phyloP scores from a whole-genome alignment of 352 stramenopile genomes.

The Thalassiosira mediterranea region DNA sequence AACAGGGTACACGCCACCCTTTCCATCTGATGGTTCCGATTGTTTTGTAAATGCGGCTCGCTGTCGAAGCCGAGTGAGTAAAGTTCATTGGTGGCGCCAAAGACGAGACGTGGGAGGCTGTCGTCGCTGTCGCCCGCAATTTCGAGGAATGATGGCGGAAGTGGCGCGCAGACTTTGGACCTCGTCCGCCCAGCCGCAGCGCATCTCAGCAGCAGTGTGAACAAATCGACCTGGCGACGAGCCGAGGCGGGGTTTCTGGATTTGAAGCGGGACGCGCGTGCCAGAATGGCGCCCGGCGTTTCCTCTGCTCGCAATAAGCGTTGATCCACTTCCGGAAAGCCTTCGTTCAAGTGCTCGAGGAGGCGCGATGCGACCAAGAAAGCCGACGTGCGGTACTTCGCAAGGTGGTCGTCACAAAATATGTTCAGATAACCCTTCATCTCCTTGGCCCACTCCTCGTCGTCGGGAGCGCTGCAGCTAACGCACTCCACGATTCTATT shows the following conservation, averaged over 20 bases:
- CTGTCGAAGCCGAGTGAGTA: not conserved
- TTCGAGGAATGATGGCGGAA: slow-evolving; percentile 6
- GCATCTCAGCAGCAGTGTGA: slow-evolving; percentile 16
- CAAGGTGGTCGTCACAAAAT: not conserved
- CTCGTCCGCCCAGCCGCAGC: slow-evolving; percentile 16
- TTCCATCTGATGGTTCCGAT: not conserved
- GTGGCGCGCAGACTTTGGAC: slow-evolving; percentile 4
- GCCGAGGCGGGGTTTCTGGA: not conserved
- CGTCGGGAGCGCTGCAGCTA: not conserved
- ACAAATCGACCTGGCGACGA: slow-evolving; percentile 14
- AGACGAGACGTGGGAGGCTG: not conserved
- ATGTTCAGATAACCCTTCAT: not conserved
- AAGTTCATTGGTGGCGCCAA: not conserved
- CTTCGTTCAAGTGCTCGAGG: not conserved
- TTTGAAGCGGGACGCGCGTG: not conserved
- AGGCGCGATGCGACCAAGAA: not conserved
- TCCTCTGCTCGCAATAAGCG: not conserved
- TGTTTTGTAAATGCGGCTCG: not conserved
- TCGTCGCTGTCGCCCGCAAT: not conserved
- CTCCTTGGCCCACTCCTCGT: not conserved
- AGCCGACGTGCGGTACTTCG: not conserved
- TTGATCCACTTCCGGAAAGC: not conserved
- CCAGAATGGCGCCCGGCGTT: not conserved
- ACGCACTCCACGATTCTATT: not conserved
- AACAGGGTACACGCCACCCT: slow-evolving; percentile 4